These are phyloP conservation scores for Yamadazyma triangularis DNA, from an alignment of 1,139 yeast species.

Conservation along the genomic window DNA sequence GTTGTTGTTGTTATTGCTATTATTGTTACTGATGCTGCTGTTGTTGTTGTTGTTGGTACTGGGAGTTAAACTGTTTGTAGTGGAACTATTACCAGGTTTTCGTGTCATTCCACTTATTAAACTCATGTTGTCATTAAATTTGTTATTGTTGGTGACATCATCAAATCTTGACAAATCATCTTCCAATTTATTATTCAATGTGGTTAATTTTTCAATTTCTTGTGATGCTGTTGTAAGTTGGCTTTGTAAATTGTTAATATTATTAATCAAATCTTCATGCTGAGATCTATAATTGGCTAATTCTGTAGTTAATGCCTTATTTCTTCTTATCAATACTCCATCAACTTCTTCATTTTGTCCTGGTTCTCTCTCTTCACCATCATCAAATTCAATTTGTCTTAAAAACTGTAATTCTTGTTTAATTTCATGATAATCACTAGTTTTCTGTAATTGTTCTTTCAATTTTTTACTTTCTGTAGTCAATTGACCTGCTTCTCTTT, in stretches of 20 bases:
- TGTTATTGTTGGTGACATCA: slow-evolving; percentile 24
- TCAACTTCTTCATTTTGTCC: slow-evolving; percentile 28
- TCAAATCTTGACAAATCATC: slow-evolving; percentile 58
- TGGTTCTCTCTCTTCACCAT: slow-evolving; percentile 21
- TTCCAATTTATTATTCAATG: slow-evolving; percentile 61
- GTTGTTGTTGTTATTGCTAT: slow-evolving; percentile 10
- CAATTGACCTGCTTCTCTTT: slow-evolving; percentile 46
- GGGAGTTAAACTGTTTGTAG: slow-evolving; percentile 17
- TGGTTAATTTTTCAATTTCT: slow-evolving; percentile 31
- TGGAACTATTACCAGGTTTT: slow-evolving; percentile 25
- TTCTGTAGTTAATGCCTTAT: slow-evolving; percentile 58
- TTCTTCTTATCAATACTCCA: slow-evolving; percentile 51
- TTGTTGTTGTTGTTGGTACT: too few species aligned
- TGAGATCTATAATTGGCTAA: slow-evolving; percentile 53
- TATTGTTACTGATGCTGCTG: too few species aligned
- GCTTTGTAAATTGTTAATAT: slow-evolving; percentile 37
- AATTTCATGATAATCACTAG: slow-evolving; percentile 69
- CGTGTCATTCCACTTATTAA: slow-evolving; percentile 54
- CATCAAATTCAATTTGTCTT: slow-evolving; percentile 72
- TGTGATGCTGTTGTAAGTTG: slow-evolving; percentile 30
- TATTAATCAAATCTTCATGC: slow-evolving; percentile 35
- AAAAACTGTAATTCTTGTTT: slow-evolving; percentile 70
- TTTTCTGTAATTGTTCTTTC: slow-evolving; percentile 40
- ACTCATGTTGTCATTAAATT: slow-evolving; percentile 62
- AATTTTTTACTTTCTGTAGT: slow-evolving; percentile 48